Conservation (phyloP, 2,329 filamentous ascomycete genomes). For the Microsporum audouinii region DNA sequence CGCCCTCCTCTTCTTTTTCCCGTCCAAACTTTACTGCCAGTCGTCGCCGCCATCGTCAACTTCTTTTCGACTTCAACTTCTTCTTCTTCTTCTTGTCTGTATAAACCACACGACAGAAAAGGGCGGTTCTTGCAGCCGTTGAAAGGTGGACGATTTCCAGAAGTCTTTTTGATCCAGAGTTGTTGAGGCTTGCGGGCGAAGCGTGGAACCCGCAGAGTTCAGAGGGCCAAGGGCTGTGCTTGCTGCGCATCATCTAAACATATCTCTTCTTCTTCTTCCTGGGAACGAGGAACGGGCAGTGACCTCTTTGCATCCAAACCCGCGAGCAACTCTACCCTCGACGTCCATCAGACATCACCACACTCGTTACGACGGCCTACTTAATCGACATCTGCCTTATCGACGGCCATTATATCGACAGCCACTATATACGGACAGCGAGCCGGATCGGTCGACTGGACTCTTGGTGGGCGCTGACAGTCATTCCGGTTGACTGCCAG, state of each 20-base stretch:
- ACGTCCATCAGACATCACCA: slow-evolving; percentile 19
- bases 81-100: not conserved
- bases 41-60: not conserved
- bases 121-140: no score
- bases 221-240: slow-evolving; percentile 4
- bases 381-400: not conserved
- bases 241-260: slow-evolving; percentile 4
- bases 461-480: slow-evolving; percentile 12
- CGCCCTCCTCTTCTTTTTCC: not conserved
- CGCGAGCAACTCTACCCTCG: slow-evolving; percentile 34
- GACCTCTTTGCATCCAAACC: not conserved
- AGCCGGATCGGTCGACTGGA: not conserved
- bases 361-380: not conserved
- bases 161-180: not conserved
- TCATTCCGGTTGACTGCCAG: slow-evolving; percentile 11
- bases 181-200: not conserved
- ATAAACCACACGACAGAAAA: not conserved
- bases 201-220: not conserved
- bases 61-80: slow-evolving; percentile 12
- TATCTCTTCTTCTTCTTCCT: slow-evolving; percentile 26
- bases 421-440: not conserved
- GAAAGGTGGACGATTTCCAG: not conserved
- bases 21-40: not conserved
- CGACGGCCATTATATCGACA: slow-evolving; percentile 10
- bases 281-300: not conserved